These are phyloP conservation scores for Penicillium sp. DNA, from an alignment of 2,329 filamentous ascomycete genomes.

Conservation along the genomic window DNA sequence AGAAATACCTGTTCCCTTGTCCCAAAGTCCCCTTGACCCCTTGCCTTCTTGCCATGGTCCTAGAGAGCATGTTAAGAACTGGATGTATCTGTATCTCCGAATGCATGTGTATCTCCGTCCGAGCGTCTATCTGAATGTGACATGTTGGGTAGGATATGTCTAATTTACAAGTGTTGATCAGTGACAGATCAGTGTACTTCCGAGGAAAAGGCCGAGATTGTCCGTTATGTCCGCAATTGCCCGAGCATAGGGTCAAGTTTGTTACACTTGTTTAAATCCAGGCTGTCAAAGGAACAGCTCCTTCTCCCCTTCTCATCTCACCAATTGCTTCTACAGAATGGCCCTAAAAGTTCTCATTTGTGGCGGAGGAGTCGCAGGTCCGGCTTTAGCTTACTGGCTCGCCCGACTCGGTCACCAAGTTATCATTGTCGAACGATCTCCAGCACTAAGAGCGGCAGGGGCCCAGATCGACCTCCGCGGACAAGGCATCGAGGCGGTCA, in stretches of 20 bases:
- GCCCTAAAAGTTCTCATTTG: slow-evolving; percentile 50
- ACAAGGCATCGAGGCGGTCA: slow-evolving; percentile 52
- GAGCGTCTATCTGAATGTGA: background rate
- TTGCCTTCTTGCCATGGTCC: no score
- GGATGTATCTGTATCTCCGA: no score
- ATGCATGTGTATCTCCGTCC: no score
- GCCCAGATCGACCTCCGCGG: slow-evolving; percentile 57
- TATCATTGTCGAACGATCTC: slow-evolving; percentile 46
- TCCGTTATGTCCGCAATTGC: background rate
- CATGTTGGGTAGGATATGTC: background rate
- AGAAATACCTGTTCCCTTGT: no score
- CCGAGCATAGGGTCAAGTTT: background rate
- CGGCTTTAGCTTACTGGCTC: slow-evolving; percentile 52
- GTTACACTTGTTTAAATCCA: background rate
- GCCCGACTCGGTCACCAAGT: slow-evolving; percentile 37
- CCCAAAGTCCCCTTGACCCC: no score
- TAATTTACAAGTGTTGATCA: no score
- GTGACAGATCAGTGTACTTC: background rate
- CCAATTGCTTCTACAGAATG: slow-evolving; percentile 25
- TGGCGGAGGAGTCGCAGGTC: slow-evolving; percentile 43
- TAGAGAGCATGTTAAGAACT: no score
- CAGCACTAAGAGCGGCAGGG: slow-evolving; percentile 47
- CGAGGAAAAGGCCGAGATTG: background rate
- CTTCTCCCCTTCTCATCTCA: background rate
- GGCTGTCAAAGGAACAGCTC: background rate